A percentile compares a stretch with the other conserved stretches of the same genome.
Evolutionary conservation across 768 basidiomycete genomes (phyloP).

Genomic region (Coprinopsis sp.): DNA sequence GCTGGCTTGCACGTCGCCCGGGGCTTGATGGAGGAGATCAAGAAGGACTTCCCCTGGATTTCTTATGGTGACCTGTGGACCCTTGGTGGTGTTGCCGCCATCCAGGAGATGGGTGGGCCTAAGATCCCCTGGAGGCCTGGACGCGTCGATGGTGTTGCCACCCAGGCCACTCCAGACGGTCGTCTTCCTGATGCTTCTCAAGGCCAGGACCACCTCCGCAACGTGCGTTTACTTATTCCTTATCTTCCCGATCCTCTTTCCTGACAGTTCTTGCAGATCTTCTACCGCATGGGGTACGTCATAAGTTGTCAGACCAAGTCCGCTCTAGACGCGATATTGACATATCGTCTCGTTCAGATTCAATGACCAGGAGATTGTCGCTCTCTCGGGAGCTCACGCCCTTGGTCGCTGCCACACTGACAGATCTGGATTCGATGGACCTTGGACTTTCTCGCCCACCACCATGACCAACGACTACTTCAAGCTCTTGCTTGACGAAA

Average conservation of each 20-base stretch:
- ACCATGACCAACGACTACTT: slow-evolving; percentile 85
- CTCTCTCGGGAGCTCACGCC: slow-evolving; percentile 90
- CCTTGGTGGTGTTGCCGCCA: slow-evolving; percentile 84
- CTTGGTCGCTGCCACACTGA: slow-evolving; percentile 91
- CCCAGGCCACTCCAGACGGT: slow-evolving; percentile 78
- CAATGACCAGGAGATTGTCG: slow-evolving; percentile 97
- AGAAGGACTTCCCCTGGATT: slow-evolving; percentile 88
- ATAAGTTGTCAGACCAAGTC: background rate
- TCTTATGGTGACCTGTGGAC: slow-evolving; percentile 98
- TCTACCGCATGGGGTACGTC: slow-evolving; percentile 79
- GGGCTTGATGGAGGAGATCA: slow-evolving; percentile 77
- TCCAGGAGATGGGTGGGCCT: slow-evolving; percentile 93
- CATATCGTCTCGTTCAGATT: slow-evolving; percentile 44
- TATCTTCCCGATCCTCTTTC: slow-evolving; percentile 4
- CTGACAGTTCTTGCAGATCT: slow-evolving; percentile 45
- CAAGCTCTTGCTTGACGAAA: slow-evolving; percentile 84
- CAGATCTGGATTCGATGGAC: slow-evolving; percentile 82
- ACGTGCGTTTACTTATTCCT: slow-evolving; percentile 38
- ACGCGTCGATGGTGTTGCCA: slow-evolving; percentile 78
- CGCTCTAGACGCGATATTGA: background rate
- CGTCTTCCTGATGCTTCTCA: slow-evolving; percentile 85
- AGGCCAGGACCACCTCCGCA: slow-evolving; percentile 80
- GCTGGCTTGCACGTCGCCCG: slow-evolving; percentile 80
- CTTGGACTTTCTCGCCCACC: slow-evolving; percentile 94
- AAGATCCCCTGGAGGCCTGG: slow-evolving; percentile 93